Evolutionary conservation across 441 rosid genomes (phyloP).

Genomic region (Mallotus repandus): DNA sequence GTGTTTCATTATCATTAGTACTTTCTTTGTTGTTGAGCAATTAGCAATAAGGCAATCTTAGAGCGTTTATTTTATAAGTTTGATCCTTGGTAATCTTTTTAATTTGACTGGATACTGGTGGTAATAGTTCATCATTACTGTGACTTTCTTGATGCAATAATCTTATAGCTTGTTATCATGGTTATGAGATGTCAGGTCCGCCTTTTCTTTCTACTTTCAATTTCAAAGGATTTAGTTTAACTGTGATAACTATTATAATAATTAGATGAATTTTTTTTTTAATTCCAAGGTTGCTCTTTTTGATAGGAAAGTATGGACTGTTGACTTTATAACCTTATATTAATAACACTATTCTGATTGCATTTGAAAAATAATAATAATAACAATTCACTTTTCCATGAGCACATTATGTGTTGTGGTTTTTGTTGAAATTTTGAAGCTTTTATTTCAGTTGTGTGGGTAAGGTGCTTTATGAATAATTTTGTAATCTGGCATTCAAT

Average conservation of each 20-base stretch:
- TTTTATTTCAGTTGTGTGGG: too few relatives aligned
- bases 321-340: too few relatives aligned
- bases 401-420: too few relatives aligned
- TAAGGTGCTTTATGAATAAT: too few relatives aligned
- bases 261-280: not conserved
- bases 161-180: not conserved
- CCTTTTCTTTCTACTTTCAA: not conserved
- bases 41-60: not conserved
- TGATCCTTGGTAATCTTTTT: not conserved
- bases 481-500: too few relatives aligned
- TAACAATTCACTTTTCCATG: too few relatives aligned
- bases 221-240: not conserved
- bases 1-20: not conserved
- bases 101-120: not conserved
- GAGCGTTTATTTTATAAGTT: constrained; percentile 5
- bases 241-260: not conserved
- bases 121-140: not conserved
- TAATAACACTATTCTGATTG: too few relatives aligned
- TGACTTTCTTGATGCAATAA: not conserved
- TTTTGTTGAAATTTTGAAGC: too few relatives aligned
- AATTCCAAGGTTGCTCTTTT: not conserved
- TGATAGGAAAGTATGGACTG: not conserved
- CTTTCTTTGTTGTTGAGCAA: not conserved
- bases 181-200: not conserved
- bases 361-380: too few relatives aligned